phyloP scores from a whole-genome alignment of 1,284 basidiomycete species.

The Pholiota adiposa region DNA sequence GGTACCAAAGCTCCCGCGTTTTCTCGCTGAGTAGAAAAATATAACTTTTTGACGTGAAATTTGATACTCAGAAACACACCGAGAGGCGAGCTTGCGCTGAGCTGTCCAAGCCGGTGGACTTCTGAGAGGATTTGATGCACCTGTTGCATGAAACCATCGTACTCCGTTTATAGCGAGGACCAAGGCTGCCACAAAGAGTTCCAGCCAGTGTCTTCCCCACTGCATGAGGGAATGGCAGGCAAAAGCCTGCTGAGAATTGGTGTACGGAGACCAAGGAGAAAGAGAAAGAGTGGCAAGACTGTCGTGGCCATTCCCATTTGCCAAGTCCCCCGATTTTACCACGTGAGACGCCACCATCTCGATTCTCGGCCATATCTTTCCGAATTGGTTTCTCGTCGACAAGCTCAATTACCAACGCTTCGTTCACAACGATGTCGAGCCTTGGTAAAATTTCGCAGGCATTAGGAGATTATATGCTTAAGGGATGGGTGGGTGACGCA shows the following conservation, averaged over 20 bases:
- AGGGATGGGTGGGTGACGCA: constrained; percentile 65
- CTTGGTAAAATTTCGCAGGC: constrained; percentile 59
- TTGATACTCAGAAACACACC: constrained; percentile 44
- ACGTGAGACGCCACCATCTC: constrained; percentile 16
- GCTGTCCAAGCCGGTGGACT: constrained; percentile 55
- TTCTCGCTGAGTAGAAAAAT: constrained; percentile 51
- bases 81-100: constrained; percentile 61
- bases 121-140: constrained; percentile 38
- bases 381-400: neutral
- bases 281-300: constrained; percentile 9
- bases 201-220: constrained; percentile 66
- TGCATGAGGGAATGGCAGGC: constrained; percentile 50
- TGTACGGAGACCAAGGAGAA: constrained; percentile 9
- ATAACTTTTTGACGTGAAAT: neutral
- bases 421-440: constrained; percentile 46
- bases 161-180: constrained; percentile 49
- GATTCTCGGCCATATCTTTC: neutral
- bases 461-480: constrained; percentile 74
- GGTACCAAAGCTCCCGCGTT: constrained; percentile 79
- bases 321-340: neutral
- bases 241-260: constrained; percentile 18
- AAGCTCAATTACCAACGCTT: neutral
- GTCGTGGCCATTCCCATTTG: constrained; percentile 19
- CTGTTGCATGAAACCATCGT: constrained; percentile 40
- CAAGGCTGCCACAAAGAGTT: constrained; percentile 53